phyloP scores from a whole-genome alignment of 345 rosid species.

The Dovyalis caffra region DNA sequence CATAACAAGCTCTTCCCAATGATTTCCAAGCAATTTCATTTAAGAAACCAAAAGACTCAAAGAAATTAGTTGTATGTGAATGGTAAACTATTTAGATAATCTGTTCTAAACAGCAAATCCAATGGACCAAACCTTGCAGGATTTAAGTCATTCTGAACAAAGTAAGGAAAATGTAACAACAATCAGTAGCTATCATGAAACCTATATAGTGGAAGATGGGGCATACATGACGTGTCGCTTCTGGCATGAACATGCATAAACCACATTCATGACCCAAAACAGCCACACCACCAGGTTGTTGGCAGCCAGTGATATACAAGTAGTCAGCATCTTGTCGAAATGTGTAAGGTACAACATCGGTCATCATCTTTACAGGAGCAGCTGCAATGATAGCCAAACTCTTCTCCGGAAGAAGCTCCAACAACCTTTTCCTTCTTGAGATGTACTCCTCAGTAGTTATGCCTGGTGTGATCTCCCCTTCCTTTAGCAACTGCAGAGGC shows the following conservation, averaged over 20 bases:
- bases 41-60: too few relatives aligned
- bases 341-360: constrained; percentile 86
- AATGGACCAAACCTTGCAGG: not conserved
- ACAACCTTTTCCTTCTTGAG: constrained; percentile 62
- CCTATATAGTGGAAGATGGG: not conserved
- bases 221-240: constrained; percentile 69
- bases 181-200: not conserved
- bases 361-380: constrained; percentile 95
- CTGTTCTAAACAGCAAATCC: not conserved
- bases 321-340: constrained; percentile 90
- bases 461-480: constrained; percentile 93
- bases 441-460: constrained; percentile 69
- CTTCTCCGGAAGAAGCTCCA: constrained; percentile 75
- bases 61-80: too few relatives aligned
- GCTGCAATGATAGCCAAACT: constrained; percentile 82
- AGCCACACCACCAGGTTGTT: constrained; percentile 94
- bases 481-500: constrained; percentile 57
- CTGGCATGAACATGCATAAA: constrained; percentile 99
- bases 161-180: not conserved
- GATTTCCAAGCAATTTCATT: not conserved
- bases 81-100: too few relatives aligned
- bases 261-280: constrained; percentile 69
- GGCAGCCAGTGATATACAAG: constrained; percentile 84
- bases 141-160: constrained; percentile 3
- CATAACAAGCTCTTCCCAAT: constrained; percentile 3